These are phyloP conservation scores for Saccharomyces paradoxus DNA, from an alignment of 805 yeast genomes.

Conservation along the genomic window DNA sequence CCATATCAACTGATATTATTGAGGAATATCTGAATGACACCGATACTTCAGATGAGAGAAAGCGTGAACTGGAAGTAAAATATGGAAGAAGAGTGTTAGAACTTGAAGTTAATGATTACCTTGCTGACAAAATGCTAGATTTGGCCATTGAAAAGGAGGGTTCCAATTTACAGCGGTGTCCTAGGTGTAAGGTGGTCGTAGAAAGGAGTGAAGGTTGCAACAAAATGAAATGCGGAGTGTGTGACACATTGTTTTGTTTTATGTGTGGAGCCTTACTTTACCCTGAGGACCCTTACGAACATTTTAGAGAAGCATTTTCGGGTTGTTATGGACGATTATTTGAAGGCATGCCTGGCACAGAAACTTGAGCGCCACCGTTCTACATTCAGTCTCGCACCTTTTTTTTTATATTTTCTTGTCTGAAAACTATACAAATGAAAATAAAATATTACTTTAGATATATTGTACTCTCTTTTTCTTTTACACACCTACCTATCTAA, in stretches of 20 bases:
- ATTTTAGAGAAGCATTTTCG: constrained; percentile 37
- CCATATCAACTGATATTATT: constrained; percentile 26
- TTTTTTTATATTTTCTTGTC: not conserved
- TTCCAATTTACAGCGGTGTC: constrained; percentile 42
- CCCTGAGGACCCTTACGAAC: constrained; percentile 42
- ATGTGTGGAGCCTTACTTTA: constrained; percentile 41
- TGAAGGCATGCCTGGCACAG: constrained; percentile 40
- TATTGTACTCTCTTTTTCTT: not conserved
- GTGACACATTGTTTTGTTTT: constrained; percentile 45
- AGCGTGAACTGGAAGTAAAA: constrained; percentile 30
- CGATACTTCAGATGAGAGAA: constrained; percentile 24
- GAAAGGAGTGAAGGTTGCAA: constrained; percentile 58
- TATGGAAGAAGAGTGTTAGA: constrained; percentile 41
- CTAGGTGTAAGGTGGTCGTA: constrained; percentile 41
- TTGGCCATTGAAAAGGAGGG: constrained; percentile 36
- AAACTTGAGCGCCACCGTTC: constrained; percentile 3
- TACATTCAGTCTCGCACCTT: no score
- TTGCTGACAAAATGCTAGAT: constrained; percentile 41
- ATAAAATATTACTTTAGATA: not conserved
- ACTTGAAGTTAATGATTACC: constrained; percentile 37
- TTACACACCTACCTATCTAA: constrained; percentile 9
- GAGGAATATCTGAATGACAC: constrained; percentile 32
- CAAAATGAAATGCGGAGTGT: constrained; percentile 49
- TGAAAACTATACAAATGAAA: not conserved
- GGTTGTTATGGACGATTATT: constrained; percentile 45